These are phyloP conservation scores for Pichia paraexigua DNA, from an alignment of 805 yeast species.

Conservation along the genomic window DNA sequence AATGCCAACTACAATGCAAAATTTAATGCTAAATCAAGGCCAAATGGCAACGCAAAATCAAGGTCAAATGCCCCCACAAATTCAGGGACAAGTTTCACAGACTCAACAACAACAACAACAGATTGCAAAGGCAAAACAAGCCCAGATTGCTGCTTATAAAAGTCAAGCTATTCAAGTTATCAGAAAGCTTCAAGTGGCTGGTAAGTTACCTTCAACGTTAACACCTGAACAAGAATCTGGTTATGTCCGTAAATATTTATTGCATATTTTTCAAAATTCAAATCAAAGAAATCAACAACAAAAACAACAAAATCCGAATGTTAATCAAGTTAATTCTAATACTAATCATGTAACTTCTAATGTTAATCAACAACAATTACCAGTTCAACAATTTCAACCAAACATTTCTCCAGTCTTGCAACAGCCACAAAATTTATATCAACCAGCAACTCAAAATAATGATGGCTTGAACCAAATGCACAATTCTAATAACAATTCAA, in stretches of 20 bases:
- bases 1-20: not conserved
- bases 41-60: not conserved
- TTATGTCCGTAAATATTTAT: constrained; percentile 28
- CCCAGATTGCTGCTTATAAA: constrained; percentile 22
- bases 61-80: constrained; percentile 10
- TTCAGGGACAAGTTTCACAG: constrained; percentile 2
- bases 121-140: constrained; percentile 8
- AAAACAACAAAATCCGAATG: constrained; percentile 8
- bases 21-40: not conserved
- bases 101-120: not conserved
- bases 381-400: not conserved
- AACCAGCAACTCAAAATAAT: not conserved
- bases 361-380: constrained; percentile 8
- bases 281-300: constrained; percentile 13
- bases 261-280: constrained; percentile 22
- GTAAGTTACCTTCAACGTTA: constrained; percentile 25
- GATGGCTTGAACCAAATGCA: not conserved
- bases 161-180: constrained; percentile 30
- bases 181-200: constrained; percentile 27
- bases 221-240: constrained; percentile 29
- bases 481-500: not conserved
- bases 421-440: constrained; percentile 11
- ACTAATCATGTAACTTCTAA: not conserved
- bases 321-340: not conserved
- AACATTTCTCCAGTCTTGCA: constrained; percentile 11